Percentiles rank a stretch among this genome's conserved stretches.
Evolutionary conservation across 352 stramenopile genomes (phyloP).

Genomic region (Phytophthora hibernalis): DNA sequence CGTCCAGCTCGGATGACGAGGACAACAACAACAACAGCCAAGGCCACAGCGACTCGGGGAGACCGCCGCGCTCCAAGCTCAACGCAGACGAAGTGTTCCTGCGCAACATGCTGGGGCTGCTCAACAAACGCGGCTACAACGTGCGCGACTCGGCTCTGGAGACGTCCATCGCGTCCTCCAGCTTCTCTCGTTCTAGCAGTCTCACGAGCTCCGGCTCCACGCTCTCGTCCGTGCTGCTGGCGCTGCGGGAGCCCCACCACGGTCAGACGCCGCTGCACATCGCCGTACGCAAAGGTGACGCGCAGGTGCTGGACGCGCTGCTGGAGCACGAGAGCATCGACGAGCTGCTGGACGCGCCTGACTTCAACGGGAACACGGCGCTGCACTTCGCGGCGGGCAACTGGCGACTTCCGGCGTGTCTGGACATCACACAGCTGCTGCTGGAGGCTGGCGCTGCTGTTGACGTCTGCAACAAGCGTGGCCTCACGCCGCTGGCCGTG

Average conservation of each 20-base stretch:
- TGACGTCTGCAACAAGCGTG: conserved; percentile 62
- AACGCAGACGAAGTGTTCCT: conserved; percentile 72
- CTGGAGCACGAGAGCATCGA: conserved; percentile 74
- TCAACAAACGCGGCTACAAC: conserved; percentile 89
- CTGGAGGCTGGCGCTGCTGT: conserved; percentile 65
- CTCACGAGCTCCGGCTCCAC: conserved; percentile 68
- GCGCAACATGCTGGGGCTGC: conserved; percentile 70
- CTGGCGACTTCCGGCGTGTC: conserved; percentile 56
- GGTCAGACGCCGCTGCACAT: conserved; percentile 83
- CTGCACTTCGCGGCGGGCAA: conserved; percentile 80
- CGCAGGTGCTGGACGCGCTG: conserved; percentile 74
- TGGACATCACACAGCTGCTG: conserved; percentile 56
- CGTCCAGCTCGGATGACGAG: conserved; percentile 34
- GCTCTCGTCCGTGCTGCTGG: conserved; percentile 74
- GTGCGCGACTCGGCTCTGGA: conserved; percentile 70
- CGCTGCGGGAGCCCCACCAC: conserved; percentile 75
- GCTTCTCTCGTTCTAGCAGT: conserved; percentile 46
- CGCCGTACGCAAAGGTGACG: conserved; percentile 75
- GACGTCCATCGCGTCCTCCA: conserved; percentile 63
- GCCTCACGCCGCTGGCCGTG: conserved; percentile 70
- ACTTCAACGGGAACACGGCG: conserved; percentile 85
- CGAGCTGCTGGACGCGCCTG: conserved; percentile 69
- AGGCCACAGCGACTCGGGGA: conserved; percentile 8
- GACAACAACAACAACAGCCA: conserved; percentile 21
- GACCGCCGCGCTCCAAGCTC: conserved; percentile 24